Base-by-base conservation (phyloP, 2,329 filamentous ascomycete species). In the Mycocentrospora acerina region DNA sequence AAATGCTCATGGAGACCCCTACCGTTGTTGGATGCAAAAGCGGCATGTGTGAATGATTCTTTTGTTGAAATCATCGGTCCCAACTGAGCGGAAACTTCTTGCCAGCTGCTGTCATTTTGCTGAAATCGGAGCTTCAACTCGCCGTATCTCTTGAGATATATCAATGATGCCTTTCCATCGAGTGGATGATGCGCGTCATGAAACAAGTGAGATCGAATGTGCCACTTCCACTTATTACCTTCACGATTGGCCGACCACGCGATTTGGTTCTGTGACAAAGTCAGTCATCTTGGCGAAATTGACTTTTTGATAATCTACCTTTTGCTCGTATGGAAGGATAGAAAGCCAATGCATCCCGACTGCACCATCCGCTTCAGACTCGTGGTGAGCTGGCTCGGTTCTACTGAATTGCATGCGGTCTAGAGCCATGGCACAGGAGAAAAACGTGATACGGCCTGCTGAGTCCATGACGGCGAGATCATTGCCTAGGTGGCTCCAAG, bases 261-360 rank as follows among this genome's bases (percentile, higher is more conserved):
- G 29, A 70, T 66, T 12, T 62, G 59, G 28, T 62, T 59, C 63
- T 71, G 24, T 12, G 2, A 6, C 3, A 2, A 18, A 39, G 26
- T 62, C 46, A 46, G 37, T 13, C 13, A 12, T 4, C 11, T 16
- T 12, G 7, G 16, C 1, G 2, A 12, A 7, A 5, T 3, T 11
- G 7, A 25, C 7, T 6, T 3, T 7, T 24, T 24, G 10, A 1
- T 12, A 40, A 22, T 27, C 10, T 46, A 68, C 68, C 53, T 68
- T 69, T 36, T 64, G 58, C 32, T 64, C 64, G 29, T 71, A 67
- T 6, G 67, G 71, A 24, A 66, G 66, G 12, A 73, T 59, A 12
- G 69, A 62, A 37, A 97, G 73, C 93, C 93, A 98, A 68, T 88
- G 86, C 62, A 89, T 79, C 3, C 91, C 93, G 6, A 94, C 88